Evolutionary conservation across 176 grass and related monocot genomes (phyloP), one percentile per base, ranked within the genome.

Genomic region (Pontederia crassipes): DNA sequence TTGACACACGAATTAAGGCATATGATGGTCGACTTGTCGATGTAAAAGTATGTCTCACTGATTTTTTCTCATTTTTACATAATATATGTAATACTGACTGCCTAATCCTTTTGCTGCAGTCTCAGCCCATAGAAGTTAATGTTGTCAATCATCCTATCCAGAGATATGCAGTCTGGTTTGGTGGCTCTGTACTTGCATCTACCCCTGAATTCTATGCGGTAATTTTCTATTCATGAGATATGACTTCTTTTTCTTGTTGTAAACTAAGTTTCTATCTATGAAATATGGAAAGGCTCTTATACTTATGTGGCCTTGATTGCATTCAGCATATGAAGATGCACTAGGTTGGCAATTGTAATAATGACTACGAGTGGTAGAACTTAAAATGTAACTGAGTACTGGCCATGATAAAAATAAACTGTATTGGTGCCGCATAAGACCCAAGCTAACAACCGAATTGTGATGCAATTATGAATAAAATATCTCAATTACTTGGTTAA

Each of bases 161-260:
- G 58, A 92, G 88, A 81, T 92, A 77, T 70, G 93, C 93, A 2
- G 93, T 98, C 63, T 98, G 93, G 93, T 98, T 98, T 72, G 93
- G 93, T 8, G 93, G 93, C 74, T 98, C 93, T 59, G 85, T 98
- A 65, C 93, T 98, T 79, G 93, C 93, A 63, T 98, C 93, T 64
- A 92, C 93, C 4, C 46, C 84, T 69, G 93, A 98, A 79, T 98
- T 98, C 77, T 98, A 98, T 2, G 74, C 74, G 88, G 93, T 98
- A 98, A 55, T 69, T 26, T 52, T 72, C 48, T 65, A 13, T 65
- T 48, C 62, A 51, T 14, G 20, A 28, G 26, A 65, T 15, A 46
- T 52, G 4, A 26, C 20, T 72, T 54, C 57, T 50, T 26, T 52
- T 51, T 55, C 40, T 61, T 3, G 32, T 40, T 40, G 32, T 7